Evolutionary conservation across 495 filamentous ascomycete species (phyloP), one percentile per base, ranked within the genome.

Genomic region (Tuber umbilicatum): DNA sequence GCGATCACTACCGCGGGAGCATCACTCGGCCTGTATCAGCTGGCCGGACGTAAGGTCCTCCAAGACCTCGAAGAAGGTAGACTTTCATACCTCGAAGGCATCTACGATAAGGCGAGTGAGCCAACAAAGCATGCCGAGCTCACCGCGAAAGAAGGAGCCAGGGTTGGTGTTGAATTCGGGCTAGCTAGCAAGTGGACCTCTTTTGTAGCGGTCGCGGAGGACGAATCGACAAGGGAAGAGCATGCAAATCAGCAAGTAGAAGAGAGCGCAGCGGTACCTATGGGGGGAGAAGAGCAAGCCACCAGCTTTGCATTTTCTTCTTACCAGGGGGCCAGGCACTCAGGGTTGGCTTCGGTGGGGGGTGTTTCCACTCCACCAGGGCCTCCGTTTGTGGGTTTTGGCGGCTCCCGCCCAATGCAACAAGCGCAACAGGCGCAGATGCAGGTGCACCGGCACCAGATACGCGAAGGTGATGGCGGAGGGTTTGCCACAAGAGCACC

Each of bases 101-200:
- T 68, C 14, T 21, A 38, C 27, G 60, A 40, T 31, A 43, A 23
- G 31, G 84, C 87, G 37, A 86, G 14, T 21, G 84, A 88, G 38
- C 86, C 87, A 37, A 84, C 85, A 40, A 85, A 83, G 60, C 87
- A 87, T 79, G 77, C 85, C 9, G 85, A 89, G 60, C 84, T 91
- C 74, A 87, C 87, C 1, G 85, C 89, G 77, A 85, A 85, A 31
- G 91, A 93, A 82, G 90, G 87, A 6, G 87, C 91, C 5, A 81
- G 87, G 0, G 83, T 93, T 0, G 91, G 91, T 0, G 86, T 89
- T 43, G 84, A 86, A 41, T 93, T 87, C 77, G 89, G 90, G 71
- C 86, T 93, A 21, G 88, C 86, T 6, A 87, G 89, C 0, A 91
- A 89, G 79, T 90, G 88, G 86, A 90, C 89, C 76, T 89, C 88